phyloP scores from a whole-genome alignment of 2,329 filamentous ascomycete species.

The Cladosporium phlei region DNA sequence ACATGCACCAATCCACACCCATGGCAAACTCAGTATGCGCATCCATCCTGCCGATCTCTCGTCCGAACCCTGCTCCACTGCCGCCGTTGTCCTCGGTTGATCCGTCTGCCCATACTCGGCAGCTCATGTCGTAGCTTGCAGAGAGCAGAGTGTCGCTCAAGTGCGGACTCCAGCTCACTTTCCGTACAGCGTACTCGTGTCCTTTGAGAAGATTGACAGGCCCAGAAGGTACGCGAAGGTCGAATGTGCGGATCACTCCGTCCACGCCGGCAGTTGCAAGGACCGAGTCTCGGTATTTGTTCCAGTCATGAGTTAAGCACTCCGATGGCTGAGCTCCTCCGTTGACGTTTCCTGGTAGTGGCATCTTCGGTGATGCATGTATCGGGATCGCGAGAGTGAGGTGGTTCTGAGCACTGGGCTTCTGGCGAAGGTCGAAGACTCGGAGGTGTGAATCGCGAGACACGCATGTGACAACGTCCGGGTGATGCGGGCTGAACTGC shows the following conservation, averaged over 20 bases:
- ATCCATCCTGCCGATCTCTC: constrained; percentile 82
- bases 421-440: constrained; percentile 86
- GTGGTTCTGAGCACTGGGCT: constrained; percentile 81
- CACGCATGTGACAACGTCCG: constrained; percentile 78
- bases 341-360: constrained; percentile 40
- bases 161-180: constrained; percentile 88
- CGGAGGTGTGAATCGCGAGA: constrained; percentile 84
- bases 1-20: constrained; percentile 96
- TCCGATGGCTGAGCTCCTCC: constrained; percentile 62
- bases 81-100: constrained; percentile 44
- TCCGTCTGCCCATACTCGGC: constrained; percentile 88
- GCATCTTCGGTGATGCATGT: constrained; percentile 59
- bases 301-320: constrained; percentile 95
- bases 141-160: constrained; percentile 81
- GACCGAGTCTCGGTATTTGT: constrained; percentile 85
- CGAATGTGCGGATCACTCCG: constrained; percentile 79
- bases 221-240: constrained; percentile 74
- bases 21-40: constrained; percentile 93
- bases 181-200: constrained; percentile 85
- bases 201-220: constrained; percentile 71
- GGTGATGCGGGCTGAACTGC: constrained; percentile 84
- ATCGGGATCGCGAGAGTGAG: constrained; percentile 78
- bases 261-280: constrained; percentile 89
- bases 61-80: constrained; percentile 31
- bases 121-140: constrained; percentile 97